phyloP scores from a whole-genome alignment of 1,139 yeast genomes.

The Diutina catenulata region DNA sequence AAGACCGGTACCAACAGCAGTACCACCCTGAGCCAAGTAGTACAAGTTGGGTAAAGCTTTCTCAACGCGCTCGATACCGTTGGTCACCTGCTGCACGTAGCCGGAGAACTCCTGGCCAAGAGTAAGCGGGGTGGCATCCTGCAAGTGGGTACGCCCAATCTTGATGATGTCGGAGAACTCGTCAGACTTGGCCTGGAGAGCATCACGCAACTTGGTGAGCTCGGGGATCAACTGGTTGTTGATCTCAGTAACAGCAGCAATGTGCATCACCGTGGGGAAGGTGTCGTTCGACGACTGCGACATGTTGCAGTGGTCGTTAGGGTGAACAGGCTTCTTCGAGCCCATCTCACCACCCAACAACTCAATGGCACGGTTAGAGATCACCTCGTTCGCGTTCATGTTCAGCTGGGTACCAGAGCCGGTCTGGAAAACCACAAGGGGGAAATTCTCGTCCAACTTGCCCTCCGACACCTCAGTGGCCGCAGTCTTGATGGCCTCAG shows the following conservation, averaged over 20 bases:
- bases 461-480: conserved; percentile 94
- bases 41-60: conserved; percentile 62
- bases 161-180: conserved; percentile 85
- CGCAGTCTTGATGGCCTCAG: conserved; percentile 81
- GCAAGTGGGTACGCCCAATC: conserved; percentile 97
- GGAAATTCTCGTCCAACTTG: conserved; percentile 87
- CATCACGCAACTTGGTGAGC: conserved; percentile 61
- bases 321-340: conserved; percentile 89
- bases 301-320: conserved; percentile 97
- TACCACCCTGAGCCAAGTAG: conserved; percentile 95
- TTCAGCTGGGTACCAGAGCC: conserved; percentile 98
- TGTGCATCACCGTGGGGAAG: conserved; percentile 99
- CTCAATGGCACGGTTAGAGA: conserved; percentile 96
- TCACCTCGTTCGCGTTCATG: conserved; percentile 98
- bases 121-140: conserved; percentile 97
- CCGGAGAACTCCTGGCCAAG: conserved; percentile 98
- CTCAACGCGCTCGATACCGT: conserved; percentile 84
- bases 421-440: conserved; percentile 95
- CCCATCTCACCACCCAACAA: conserved; percentile 86
- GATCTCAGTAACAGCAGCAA: conserved; percentile 93
- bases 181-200: conserved; percentile 62
- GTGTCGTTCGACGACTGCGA: conserved; percentile 97
- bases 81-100: conserved; percentile 82
- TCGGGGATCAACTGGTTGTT: conserved; percentile 66
- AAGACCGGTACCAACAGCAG: conserved; percentile 98